Evolutionary conservation across 495 filamentous ascomycete species (phyloP).

Genomic region (Parathielavia appendiculata): DNA sequence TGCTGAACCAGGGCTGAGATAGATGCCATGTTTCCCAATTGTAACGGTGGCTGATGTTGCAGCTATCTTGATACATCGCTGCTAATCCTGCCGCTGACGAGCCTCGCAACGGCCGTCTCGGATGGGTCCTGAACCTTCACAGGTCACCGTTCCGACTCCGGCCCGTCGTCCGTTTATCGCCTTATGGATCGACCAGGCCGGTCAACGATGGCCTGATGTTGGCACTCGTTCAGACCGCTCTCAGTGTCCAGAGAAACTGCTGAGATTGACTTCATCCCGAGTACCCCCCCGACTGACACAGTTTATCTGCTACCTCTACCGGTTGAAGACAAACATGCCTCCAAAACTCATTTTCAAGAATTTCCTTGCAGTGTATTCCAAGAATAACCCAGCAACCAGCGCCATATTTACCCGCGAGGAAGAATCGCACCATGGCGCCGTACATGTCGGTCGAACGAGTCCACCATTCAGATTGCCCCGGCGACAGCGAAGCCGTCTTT

Average conservation of each 20-base stretch:
- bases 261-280: neutral
- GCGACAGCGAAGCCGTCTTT: neutral
- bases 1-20: neutral
- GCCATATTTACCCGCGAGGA: neutral
- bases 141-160: neutral
- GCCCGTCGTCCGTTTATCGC: neutral
- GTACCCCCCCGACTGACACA: neutral
- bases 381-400: neutral
- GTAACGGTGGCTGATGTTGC: too few relatives aligned
- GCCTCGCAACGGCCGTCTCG: neutral
- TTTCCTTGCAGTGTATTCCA: neutral
- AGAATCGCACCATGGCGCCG: neutral
- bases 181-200: constrained; percentile 1
- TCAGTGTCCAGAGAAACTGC: neutral
- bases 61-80: too few relatives aligned
- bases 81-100: too few relatives aligned
- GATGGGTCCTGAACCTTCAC: neutral
- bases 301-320: neutral
- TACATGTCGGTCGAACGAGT: constrained; percentile 6
- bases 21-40: too few relatives aligned
- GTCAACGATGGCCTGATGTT: neutral
- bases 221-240: neutral
- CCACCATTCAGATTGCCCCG: constrained; percentile 8
- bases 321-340: neutral
- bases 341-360: too few relatives aligned